Evolutionary conservation across 768 basidiomycete species (phyloP).

Genomic region (Jaapia argillacea): DNA sequence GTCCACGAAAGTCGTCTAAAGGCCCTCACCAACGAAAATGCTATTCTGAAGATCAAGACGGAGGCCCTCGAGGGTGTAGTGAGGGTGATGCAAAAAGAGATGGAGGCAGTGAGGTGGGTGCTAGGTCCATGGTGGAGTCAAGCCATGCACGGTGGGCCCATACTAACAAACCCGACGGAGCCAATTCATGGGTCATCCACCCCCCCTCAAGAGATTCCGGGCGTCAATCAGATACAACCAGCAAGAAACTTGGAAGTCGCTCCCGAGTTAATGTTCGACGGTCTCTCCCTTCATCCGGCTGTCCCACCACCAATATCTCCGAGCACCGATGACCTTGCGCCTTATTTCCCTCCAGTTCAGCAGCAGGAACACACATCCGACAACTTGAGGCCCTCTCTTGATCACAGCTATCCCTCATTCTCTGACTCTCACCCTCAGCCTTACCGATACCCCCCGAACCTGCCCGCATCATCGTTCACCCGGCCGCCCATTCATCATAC

Average conservation of each 20-base stretch:
- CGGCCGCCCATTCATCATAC: slow-evolving; percentile 7
- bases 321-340: slow-evolving; percentile 21
- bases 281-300: background rate
- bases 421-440: slow-evolving; percentile 4
- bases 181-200: background rate
- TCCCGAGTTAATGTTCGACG: background rate
- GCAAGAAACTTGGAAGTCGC: slow-evolving; percentile 4
- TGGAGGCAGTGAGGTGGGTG: slow-evolving; percentile 41
- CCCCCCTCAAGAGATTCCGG: background rate
- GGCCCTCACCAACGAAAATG: slow-evolving; percentile 58
- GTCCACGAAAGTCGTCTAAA: no score
- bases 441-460: slow-evolving; percentile 2
- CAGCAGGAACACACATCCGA: no score
- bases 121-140: slow-evolving; percentile 58
- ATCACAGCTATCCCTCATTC: slow-evolving; percentile 1
- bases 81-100: slow-evolving; percentile 42
- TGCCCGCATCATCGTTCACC: slow-evolving; percentile 3
- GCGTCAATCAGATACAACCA: slow-evolving; percentile 4
- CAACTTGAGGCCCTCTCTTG: background rate
- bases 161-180: no score
- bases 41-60: slow-evolving; percentile 45
- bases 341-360: slow-evolving; percentile 23
- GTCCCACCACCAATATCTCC: no score
- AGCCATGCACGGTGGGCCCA: slow-evolving; percentile 20
- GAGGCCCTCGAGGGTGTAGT: slow-evolving; percentile 48